Evolutionary conservation across 1,139 yeast genomes (phyloP), one percentile per base, ranked within the genome.

Genomic region (Kodamaea arcana): DNA sequence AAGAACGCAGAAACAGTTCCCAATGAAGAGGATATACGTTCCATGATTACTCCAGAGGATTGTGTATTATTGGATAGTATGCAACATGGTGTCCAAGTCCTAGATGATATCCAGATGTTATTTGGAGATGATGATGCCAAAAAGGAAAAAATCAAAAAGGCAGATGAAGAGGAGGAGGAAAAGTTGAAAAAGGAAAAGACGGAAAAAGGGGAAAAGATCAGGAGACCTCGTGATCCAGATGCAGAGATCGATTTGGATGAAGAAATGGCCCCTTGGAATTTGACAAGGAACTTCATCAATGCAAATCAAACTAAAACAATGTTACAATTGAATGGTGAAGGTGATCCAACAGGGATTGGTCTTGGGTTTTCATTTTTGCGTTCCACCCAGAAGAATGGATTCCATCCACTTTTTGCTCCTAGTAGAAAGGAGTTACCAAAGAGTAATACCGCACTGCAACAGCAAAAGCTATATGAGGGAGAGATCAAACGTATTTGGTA

Each of bases 261-360:
- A 48, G 95, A 87, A 51, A 63, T 87, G 33, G 83, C 97, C 0
- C 94, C 97, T 0, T 94, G 99, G 99, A 88, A 85, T 55, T 72
- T 84, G 14, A 81, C 97, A 0, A 72, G 90, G 42, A 94, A 92
- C 56, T 94, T 94, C 52, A 79, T 90, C 40, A 84, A 81, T 54
- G 94, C 98, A 5, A 90, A 95, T 23, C 97, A 90, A 54, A 94
- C 97, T 37, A 90, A 94, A 51, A 94, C 97, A 1, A 92, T 92
- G 97, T 70, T 94, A 31, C 97, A 90, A 52, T 75, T 94, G 27
- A 88, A 87, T 52, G 97, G 97, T n/a, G 94, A 83, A 41, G 98
- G 97, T 33, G 98, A 92, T 56, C 95, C 96, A 2, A 81, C 95
- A 1, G 96, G 95, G 23, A 78, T 37, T 34, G 40, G 40, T 4